These are phyloP conservation scores for Hypoxylon sp. DNA, from an alignment of 2,329 filamentous ascomycete species.

Conservation along the genomic window DNA sequence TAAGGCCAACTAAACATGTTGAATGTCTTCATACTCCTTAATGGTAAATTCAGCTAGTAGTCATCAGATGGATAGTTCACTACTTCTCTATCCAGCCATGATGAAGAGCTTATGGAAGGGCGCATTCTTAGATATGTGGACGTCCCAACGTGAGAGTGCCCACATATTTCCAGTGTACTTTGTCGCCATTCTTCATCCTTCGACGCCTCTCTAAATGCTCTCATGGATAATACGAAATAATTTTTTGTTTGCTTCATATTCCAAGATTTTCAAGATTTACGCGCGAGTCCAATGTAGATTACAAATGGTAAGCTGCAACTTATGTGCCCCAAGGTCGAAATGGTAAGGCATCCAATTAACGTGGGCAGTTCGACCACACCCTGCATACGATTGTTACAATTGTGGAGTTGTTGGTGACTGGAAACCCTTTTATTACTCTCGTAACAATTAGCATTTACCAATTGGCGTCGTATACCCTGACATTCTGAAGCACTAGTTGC, in stretches of 20 bases:
- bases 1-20: neutral
- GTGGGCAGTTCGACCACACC: constrained; percentile 8
- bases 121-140: neutral
- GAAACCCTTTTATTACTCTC: constrained; percentile 21
- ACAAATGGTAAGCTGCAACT: constrained; percentile 11
- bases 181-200: neutral
- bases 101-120: neutral
- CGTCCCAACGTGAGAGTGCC: neutral
- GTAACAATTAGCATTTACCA: constrained; percentile 7
- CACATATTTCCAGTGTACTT: neutral
- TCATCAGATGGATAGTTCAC: neutral
- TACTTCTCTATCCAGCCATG: neutral
- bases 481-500: constrained; percentile 22
- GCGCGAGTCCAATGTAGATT: neutral
- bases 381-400: constrained; percentile 7
- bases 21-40: neutral
- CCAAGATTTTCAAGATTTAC: neutral
- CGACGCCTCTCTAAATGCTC: neutral
- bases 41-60: neutral
- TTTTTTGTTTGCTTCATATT: constrained; percentile 10
- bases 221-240: constrained; percentile 2
- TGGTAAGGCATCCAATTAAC: constrained; percentile 28
- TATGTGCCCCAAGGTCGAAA: constrained; percentile 10
- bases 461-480: constrained; percentile 24
- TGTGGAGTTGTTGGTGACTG: constrained; percentile 22